Percentiles rank a stretch among this genome's conserved stretches.
These are phyloP conservation scores for Cyclotella atomus DNA, from an alignment of 108 stramenopile genomes.

Conservation along the genomic window DNA sequence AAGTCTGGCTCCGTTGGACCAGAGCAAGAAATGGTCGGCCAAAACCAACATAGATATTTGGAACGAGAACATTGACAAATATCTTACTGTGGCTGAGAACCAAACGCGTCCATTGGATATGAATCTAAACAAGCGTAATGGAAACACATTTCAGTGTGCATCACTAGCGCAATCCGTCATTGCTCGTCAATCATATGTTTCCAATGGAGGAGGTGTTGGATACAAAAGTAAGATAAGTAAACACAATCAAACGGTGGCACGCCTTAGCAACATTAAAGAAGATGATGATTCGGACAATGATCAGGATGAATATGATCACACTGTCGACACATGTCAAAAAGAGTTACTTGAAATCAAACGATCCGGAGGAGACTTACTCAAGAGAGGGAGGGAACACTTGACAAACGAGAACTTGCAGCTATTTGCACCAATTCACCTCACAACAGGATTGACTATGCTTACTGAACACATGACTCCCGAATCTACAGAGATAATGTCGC, in stretches of 20 bases:
- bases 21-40: neutral
- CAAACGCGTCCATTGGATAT: conserved; percentile 5
- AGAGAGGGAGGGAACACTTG: conserved; percentile 29
- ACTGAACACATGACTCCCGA: conserved; percentile 29
- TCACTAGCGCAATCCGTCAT: conserved; percentile 30
- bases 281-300: conserved; percentile 11
- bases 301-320: neutral
- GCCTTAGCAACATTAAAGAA: conserved; percentile 7
- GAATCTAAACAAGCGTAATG: conserved; percentile 13
- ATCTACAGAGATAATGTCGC: conserved; percentile 39
- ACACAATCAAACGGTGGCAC: neutral
- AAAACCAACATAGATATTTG: conserved; percentile 22
- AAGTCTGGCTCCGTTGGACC: neutral
- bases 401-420: conserved; percentile 16
- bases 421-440: conserved; percentile 36
- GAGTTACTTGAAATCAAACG: conserved; percentile 33
- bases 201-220: conserved; percentile 36
- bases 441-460: conserved; percentile 37
- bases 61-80: conserved; percentile 31
- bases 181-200: conserved; percentile 38
- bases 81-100: conserved; percentile 23
- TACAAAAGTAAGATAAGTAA: conserved; percentile 4
- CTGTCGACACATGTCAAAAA: conserved; percentile 9
- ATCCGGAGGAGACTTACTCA: conserved; percentile 27
- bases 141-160: conserved; percentile 14